Percentiles rank a stretch among this genome's conserved stretches.
Evolutionary conservation across 2,329 filamentous ascomycete genomes (phyloP).

Genomic region (Colletotrichum camelliae): DNA sequence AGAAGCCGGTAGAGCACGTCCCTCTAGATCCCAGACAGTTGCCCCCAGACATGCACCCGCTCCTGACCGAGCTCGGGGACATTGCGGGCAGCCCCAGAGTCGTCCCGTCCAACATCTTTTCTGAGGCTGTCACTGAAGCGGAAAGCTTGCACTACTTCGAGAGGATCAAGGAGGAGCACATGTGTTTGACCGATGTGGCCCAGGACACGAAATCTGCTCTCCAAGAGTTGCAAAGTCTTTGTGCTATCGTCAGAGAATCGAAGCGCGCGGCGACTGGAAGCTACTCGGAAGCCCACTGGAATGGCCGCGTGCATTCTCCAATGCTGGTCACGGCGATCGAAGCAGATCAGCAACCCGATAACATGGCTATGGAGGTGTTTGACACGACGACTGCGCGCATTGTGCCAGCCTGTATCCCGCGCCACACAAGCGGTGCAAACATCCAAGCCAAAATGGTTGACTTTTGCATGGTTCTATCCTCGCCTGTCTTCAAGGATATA

Average conservation of each 20-base stretch:
- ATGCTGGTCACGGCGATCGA: neutral
- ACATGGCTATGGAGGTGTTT: neutral
- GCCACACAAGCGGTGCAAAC: neutral
- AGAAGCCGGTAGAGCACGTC: neutral
- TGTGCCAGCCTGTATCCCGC: neutral
- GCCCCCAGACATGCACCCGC: neutral
- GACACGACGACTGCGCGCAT: neutral
- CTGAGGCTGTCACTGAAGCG: neutral
- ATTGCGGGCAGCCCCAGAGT: neutral
- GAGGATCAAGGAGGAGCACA: neutral
- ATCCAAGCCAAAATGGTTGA: neutral
- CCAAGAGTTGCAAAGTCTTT: neutral
- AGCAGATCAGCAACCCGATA: neutral
- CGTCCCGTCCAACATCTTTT: neutral
- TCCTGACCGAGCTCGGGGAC: neutral
- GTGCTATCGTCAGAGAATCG: neutral
- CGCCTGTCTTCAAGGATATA: neutral
- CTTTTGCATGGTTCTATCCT: neutral
- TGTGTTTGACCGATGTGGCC: neutral
- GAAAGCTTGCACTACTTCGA: neutral
- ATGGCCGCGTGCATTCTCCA: neutral
- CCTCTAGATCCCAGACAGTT: neutral
- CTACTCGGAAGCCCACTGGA: neutral
- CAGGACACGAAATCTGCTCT: neutral
- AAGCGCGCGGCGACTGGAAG: neutral